Evolutionary conservation across 106 monocot genomes (phyloP).

Genomic region (Allium cepa): DNA sequence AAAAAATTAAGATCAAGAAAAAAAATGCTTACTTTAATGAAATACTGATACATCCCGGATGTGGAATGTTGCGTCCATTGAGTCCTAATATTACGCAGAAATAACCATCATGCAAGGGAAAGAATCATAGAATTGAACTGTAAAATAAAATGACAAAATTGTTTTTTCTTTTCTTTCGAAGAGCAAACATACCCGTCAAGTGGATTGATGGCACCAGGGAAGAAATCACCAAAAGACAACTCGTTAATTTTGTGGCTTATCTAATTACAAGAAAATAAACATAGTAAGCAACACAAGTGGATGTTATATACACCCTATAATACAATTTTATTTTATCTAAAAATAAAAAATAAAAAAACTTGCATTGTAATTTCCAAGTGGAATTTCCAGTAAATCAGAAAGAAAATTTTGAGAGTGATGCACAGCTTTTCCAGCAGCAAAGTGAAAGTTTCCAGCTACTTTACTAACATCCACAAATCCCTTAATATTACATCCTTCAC

Average conservation of each 20-base stretch:
- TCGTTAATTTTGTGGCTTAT: constrained; percentile 33
- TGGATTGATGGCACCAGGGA: constrained; percentile 34
- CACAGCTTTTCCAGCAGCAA: constrained; percentile 64
- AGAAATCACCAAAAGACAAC: constrained; percentile 23
- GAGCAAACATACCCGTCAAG: constrained; percentile 72
- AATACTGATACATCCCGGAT: constrained; percentile 86
- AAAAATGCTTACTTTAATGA: constrained; percentile 69
- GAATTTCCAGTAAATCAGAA: constrained; percentile 14
- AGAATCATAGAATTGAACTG: background rate
- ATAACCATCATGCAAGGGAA: no score
- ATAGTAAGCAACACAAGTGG: background rate
- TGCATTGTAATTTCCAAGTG: constrained; percentile 19
- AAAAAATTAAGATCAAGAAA: background rate
- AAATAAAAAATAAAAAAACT: background rate
- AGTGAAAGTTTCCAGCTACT: constrained; percentile 79
- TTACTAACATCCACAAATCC: constrained; percentile 71
- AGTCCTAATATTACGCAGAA: constrained; percentile 33
- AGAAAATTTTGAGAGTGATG: constrained; percentile 28
- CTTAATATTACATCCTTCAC: constrained; percentile 75
- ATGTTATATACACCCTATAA: background rate
- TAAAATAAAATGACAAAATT: background rate
- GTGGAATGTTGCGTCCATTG: constrained; percentile 54
- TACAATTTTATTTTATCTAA: background rate
- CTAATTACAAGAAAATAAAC: constrained; percentile 1
- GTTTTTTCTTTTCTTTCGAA: background rate